A percentile compares a stretch with the other conserved stretches of the same genome.
Conservation (phyloP, 306 rosid species). For the Trifolium fragiferum region DNA sequence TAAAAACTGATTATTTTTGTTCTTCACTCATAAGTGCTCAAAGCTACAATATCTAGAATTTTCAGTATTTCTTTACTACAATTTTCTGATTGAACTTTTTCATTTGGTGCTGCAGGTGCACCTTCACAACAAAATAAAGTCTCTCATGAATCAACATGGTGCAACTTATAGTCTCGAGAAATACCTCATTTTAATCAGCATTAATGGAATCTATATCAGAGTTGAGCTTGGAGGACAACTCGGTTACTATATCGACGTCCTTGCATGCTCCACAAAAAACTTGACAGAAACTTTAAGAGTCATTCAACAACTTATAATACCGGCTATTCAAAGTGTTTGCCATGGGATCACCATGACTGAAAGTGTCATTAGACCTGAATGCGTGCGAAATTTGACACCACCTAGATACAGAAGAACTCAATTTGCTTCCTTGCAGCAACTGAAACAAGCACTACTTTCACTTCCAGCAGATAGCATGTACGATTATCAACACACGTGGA, state of each 20-base stretch:
- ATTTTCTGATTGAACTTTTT: conserved; percentile 35
- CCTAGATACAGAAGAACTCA: conserved; percentile 83
- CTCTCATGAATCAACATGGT: conserved; percentile 75
- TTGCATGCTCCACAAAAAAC: conserved; percentile 86
- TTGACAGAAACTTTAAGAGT: conserved; percentile 82
- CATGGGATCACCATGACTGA: conserved; percentile 83
- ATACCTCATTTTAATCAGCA: conserved; percentile 75
- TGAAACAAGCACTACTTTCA: conserved; percentile 83
- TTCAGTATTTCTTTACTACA: not conserved
- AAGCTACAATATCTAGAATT: conserved; percentile 14
- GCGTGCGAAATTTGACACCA: conserved; percentile 73
- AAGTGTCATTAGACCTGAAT: conserved; percentile 79
- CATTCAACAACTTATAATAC: conserved; percentile 76
- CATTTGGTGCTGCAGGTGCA: conserved; percentile 68
- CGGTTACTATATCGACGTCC: conserved; percentile 75
- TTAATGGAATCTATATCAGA: conserved; percentile 84
- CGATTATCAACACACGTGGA: conserved; percentile 97
- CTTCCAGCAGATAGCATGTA: conserved; percentile 95
- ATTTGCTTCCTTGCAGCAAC: conserved; percentile 63
- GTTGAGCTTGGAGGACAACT: conserved; percentile 90
- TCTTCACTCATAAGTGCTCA: not conserved
- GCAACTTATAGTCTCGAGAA: conserved; percentile 94
- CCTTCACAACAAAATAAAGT: conserved; percentile 79
- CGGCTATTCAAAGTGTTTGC: conserved; percentile 81
- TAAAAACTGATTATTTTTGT: not conserved